Evolutionary conservation across 208 protist genomes (phyloP).

Genomic region (Trypanosoma avium): DNA sequence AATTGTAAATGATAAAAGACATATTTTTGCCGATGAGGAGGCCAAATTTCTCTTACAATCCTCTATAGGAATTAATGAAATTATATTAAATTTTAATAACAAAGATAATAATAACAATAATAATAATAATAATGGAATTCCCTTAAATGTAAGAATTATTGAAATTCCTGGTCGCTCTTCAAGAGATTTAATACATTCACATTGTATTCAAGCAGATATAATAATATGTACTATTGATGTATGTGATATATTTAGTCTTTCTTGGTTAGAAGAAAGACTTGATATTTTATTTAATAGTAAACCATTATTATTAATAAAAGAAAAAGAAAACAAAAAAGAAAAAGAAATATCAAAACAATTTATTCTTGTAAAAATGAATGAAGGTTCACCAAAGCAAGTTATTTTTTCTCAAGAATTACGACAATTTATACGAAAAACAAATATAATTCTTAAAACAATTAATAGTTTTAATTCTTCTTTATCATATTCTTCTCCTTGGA

Average conservation of each 20-base stretch:
- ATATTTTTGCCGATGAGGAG: slow-evolving; percentile 10
- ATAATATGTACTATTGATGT: slow-evolving; percentile 12
- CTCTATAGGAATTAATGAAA: slow-evolving; percentile 2
- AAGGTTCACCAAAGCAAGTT: slow-evolving; percentile 13
- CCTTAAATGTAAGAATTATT: not conserved
- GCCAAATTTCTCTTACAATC: slow-evolving; percentile 17
- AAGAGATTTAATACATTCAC: slow-evolving; percentile 16
- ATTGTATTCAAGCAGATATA: slow-evolving; percentile 19
- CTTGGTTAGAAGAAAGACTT: slow-evolving; percentile 21
- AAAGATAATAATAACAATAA: too few relatives aligned
- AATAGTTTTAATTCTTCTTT: too few relatives aligned
- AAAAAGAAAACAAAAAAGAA: not conserved
- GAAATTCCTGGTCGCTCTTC: slow-evolving; percentile 10
- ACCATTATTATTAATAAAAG: not conserved
- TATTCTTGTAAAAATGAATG: slow-evolving; percentile 17
- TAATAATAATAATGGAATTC: not conserved
- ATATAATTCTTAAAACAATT: not conserved
- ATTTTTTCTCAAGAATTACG: slow-evolving; percentile 11
- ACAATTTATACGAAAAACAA: not conserved
- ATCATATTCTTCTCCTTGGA: not conserved
- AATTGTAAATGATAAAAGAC: not conserved
- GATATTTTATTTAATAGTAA: not conserved
- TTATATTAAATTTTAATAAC: not conserved
- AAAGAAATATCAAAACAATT: not conserved
- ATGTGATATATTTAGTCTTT: slow-evolving; percentile 11